Base-by-base conservation (phyloP, 441 rosid species). In the Rhodomyrtus psidioides region DNA sequence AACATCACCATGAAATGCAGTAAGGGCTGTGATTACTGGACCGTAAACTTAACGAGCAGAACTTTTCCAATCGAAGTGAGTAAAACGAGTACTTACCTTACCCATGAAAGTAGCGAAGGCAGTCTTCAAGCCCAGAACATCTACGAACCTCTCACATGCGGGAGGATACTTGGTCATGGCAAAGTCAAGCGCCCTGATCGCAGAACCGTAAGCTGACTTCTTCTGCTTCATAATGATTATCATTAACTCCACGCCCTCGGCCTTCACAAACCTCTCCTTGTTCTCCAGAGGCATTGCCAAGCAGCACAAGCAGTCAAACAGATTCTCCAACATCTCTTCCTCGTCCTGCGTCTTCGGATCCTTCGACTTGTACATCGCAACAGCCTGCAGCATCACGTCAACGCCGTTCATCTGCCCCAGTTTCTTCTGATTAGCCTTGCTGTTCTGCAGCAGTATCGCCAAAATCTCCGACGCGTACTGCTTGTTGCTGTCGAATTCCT, bases 31-130 rank as follows among this genome's bases (percentile, higher is more conserved):
- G 46, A 51, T 51, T 19, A 27, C 83, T 27, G 39, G 44, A 51
- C 55, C 55, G 12, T 49, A 46, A 51, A 46, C 23, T 28, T 30
- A 15, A 21, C 16, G 14, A 53, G 55, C 27, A 34, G n/a, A 1
- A 34, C 79, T 65, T 14, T 34, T 65, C 79, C 79, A 21, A 26
- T 19, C 34, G 28, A 82, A 28, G 55, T 9, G 30, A 28, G 23
- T 26, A n/a, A 42, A 55, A 85, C 9, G 70, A 86, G 60, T 87
- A 93, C 98, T 96, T 94, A 98, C 99, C 99, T 97, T 96, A 93
- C 99, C 99, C 99, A 97, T 97, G 95, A 96, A 97, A 91, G 99
- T 96, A 87, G 99, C 94, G 88, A 97, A 97, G 5, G 96, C 99
- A 42, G 99, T 96, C 93, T 96, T 97, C 91, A 97, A 89, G 21